These are phyloP conservation scores for Termitomyces sp. DNA, from an alignment of 768 basidiomycete genomes.

Conservation along the genomic window DNA sequence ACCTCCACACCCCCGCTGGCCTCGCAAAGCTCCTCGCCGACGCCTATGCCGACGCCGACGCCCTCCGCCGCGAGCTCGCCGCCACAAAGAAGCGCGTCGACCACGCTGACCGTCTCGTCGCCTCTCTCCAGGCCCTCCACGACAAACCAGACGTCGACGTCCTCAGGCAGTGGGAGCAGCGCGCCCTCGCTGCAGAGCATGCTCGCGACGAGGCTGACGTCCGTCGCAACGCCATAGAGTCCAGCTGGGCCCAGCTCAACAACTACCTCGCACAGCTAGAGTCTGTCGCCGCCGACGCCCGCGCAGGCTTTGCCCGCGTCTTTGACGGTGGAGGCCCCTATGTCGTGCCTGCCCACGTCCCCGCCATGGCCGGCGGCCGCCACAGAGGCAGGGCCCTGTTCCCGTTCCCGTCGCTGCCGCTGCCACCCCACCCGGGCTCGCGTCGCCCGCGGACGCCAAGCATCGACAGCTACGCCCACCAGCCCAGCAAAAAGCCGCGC, in stretches of 20 bases:
- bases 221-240: slow-evolving; percentile 34
- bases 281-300: slow-evolving; percentile 40
- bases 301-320: slow-evolving; percentile 39
- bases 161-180: slow-evolving; percentile 43
- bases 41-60: slow-evolving; percentile 47
- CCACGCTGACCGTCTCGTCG: slow-evolving; percentile 40
- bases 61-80: slow-evolving; percentile 43
- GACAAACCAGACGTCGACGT: slow-evolving; percentile 12
- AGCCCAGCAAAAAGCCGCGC: slow-evolving; percentile 45
- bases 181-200: slow-evolving; percentile 42
- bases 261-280: slow-evolving; percentile 42
- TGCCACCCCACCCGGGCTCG: slow-evolving; percentile 31
- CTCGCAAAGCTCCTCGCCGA: slow-evolving; percentile 54
- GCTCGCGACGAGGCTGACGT: slow-evolving; percentile 53
- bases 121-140: slow-evolving; percentile 16
- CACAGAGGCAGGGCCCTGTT: not conserved
- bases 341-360: slow-evolving; percentile 26
- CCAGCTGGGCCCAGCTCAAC: slow-evolving; percentile 47
- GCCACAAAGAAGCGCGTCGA: slow-evolving; percentile 39
- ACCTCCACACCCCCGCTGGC: slow-evolving; percentile 25
- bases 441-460: slow-evolving; percentile 30
- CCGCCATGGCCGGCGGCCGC: not conserved
- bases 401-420: slow-evolving; percentile 24
- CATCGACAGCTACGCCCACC: slow-evolving; percentile 33
- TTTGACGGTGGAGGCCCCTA: slow-evolving; percentile 41